Evolutionary conservation across 192 early-diverging fungal species (phyloP).

Genomic region (Rhizophlyctis rosea): DNA sequence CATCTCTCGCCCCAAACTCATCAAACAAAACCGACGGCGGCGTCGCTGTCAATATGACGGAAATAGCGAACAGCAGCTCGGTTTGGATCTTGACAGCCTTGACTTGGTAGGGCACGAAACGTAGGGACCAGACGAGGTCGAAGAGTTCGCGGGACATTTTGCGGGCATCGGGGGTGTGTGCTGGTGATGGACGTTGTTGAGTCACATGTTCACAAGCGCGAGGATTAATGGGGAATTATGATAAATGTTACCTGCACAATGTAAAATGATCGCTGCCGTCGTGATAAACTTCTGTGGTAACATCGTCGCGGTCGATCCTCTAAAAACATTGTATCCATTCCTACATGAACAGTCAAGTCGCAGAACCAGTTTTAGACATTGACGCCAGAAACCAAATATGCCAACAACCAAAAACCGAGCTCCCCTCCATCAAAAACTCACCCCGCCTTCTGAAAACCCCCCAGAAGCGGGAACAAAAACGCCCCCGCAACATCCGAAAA

Average conservation of each 20-base stretch:
- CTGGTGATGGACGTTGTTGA: neutral
- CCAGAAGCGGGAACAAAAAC: neutral
- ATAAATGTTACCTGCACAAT: neutral
- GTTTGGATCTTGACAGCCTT: neutral
- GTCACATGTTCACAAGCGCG: no score
- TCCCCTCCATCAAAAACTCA: no score
- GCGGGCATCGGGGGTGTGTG: constrained; percentile 6
- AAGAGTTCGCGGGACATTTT: neutral
- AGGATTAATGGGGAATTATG: no score
- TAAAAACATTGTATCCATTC: neutral
- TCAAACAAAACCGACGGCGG: constrained; percentile 10
- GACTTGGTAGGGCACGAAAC: neutral
- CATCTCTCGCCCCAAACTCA: constrained; percentile 6
- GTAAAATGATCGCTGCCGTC: neutral
- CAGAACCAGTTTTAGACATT: no score
- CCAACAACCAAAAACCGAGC: no score
- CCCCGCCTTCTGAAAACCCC: neutral
- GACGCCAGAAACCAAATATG: no score
- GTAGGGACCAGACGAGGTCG: neutral
- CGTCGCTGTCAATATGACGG: neutral
- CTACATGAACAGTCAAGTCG: no score
- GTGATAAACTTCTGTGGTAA: neutral
- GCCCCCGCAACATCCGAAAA: neutral
- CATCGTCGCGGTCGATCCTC: neutral
- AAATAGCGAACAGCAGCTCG: neutral